A percentile compares a stretch with the other conserved stretches of the same genome.
These are phyloP conservation scores for Penicillium pancosmium DNA, from an alignment of 495 filamentous ascomycete genomes.

Conservation along the genomic window DNA sequence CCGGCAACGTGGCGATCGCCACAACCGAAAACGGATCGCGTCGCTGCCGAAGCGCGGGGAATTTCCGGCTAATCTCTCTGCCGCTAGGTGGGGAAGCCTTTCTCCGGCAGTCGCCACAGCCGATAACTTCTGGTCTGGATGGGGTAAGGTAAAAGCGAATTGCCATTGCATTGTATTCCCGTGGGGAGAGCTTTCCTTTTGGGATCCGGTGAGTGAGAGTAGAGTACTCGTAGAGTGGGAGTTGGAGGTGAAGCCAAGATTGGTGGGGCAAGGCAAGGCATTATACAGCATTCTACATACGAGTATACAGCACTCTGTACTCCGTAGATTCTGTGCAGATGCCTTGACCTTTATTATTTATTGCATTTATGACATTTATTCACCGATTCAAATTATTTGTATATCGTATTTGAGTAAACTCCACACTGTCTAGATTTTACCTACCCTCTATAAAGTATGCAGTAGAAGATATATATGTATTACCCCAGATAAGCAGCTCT, in stretches of 20 bases:
- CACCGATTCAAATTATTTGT: no score
- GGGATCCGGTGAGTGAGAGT: not conserved
- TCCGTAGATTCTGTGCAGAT: no score
- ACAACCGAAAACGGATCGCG: conserved; percentile 12
- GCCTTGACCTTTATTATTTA: no score
- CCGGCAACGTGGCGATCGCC: conserved; percentile 13
- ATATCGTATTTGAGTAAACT: no score
- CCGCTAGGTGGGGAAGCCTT: conserved; percentile 15
- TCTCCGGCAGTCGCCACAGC: conserved; percentile 10
- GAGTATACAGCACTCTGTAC: no score
- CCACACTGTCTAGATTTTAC: no score
- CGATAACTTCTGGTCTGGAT: not conserved
- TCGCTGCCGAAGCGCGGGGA: conserved; percentile 6
- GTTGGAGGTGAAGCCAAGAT: no score
- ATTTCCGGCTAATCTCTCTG: conserved; percentile 8
- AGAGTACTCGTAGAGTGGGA: not conserved
- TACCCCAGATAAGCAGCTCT: not conserved
- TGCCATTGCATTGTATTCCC: not conserved
- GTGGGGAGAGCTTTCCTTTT: not conserved
- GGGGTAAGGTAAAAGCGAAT: not conserved
- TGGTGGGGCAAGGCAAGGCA: no score
- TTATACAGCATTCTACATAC: no score
- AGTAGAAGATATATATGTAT: no score
- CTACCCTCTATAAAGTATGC: no score
- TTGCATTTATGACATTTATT: no score